Evolutionary conservation across 202 grass and related monocot species (phyloP).

Genomic region (Carex arenaria): DNA sequence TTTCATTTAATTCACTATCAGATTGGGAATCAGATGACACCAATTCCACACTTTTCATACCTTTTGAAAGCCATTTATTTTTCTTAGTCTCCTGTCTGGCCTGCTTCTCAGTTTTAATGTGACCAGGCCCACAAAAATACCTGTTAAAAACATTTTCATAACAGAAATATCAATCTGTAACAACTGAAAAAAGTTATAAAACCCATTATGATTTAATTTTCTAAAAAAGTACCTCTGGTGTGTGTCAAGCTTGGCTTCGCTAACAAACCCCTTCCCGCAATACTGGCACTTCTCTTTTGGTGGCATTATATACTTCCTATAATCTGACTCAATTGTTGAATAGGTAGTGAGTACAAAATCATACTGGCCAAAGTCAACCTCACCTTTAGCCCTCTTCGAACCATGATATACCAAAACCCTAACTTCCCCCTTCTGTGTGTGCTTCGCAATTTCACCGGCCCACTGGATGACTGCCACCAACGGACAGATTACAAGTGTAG

Average conservation of each 20-base stretch:
- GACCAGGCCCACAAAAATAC: conserved; percentile 75
- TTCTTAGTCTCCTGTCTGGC: conserved; percentile 67
- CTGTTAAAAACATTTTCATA: conserved; percentile 47
- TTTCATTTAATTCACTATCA: neutral
- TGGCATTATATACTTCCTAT: conserved; percentile 81
- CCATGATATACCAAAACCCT: conserved; percentile 65
- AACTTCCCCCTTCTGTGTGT: conserved; percentile 50
- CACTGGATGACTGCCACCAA: conserved; percentile 88
- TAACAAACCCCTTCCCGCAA: conserved; percentile 38
- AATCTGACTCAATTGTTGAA: conserved; percentile 75
- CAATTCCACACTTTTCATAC: neutral
- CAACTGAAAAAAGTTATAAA: neutral
- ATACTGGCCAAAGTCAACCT: conserved; percentile 46
- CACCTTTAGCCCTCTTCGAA: conserved; percentile 20
- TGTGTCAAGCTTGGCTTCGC: neutral
- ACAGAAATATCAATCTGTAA: neutral
- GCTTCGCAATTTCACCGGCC: conserved; percentile 64
- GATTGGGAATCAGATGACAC: neutral
- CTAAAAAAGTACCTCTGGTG: conserved; percentile 15
- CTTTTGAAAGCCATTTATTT: conserved; percentile 11
- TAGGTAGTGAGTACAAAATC: conserved; percentile 92
- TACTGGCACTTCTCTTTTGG: conserved; percentile 58
- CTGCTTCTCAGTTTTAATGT: conserved; percentile 69
- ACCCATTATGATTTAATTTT: neutral
- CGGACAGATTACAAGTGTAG: conserved; percentile 78